Conservation (phyloP, 495 filamentous ascomycete species). For the Penicillium ochrochloron region DNA sequence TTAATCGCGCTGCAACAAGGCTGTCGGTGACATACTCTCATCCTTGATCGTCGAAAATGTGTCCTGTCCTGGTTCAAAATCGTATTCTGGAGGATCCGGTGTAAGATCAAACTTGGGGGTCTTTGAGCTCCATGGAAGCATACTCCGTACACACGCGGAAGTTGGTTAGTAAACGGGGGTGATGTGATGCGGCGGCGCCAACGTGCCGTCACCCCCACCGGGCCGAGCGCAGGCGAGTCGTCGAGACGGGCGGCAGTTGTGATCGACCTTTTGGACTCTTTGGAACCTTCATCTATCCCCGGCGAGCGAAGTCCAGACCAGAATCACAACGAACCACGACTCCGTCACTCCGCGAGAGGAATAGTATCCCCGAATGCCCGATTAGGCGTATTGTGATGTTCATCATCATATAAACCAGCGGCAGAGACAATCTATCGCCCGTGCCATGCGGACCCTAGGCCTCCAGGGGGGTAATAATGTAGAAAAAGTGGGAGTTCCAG, state of each 20-base stretch:
- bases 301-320: slow-evolving; percentile 5
- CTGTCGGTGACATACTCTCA: background rate
- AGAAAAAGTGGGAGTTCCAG: background rate
- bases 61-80: background rate
- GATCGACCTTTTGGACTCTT: slow-evolving; percentile 5
- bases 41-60: background rate
- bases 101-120: background rate
- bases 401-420: slow-evolving; percentile 8
- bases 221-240: slow-evolving; percentile 5
- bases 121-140: background rate
- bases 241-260: slow-evolving; percentile 9
- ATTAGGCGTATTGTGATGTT: background rate
- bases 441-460: background rate
- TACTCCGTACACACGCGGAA: background rate
- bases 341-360: background rate
- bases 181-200: background rate
- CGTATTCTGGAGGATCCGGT: background rate
- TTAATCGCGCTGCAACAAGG: background rate
- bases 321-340: background rate
- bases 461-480: slow-evolving; percentile 1
- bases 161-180: background rate
- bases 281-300: slow-evolving; percentile 8
- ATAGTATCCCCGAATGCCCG: background rate
- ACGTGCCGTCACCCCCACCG: slow-evolving; percentile 6
- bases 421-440: slow-evolving; percentile 7